Evolutionary conservation across 768 basidiomycete genomes (phyloP), one percentile per base, ranked within the genome.

Genomic region (Lentinula sp.): DNA sequence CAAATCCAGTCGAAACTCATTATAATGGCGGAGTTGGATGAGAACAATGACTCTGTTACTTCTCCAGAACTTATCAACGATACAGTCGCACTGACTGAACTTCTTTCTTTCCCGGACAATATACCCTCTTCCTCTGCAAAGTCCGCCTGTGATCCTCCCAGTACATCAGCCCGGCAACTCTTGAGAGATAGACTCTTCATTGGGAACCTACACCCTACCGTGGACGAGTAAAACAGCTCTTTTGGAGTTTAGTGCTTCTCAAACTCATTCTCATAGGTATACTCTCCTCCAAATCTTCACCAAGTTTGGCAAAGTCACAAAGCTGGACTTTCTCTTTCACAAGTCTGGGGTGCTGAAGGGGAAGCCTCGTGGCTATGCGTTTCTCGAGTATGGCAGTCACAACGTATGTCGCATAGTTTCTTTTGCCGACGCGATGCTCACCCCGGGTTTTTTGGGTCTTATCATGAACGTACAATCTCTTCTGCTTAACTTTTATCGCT

Each of bases 291-390:
- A 95, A 73, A 73, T 95, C 39, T 97, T 97, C 74, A 83, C 90
- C 36, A 95, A 90, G 74, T 95, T 87, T 71, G 97, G 97, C 59
- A 94, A 93, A 73, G 83, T 98, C 62, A 83, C 93, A 20, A 93
- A 94, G 66, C 82, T 98, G 56, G 97, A 99, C 73, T 98, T 87
- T 72, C 81, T 98, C 64, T 98, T 98, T 69, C 95, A 99, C 80
- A 98, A 96, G 74, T 78, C 89, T 0, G 97, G 96, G 0, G 81
- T 86, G 12, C 74, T 87, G 68, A 95, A 88, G 70, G 97, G 97
- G 16, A 97, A 92, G 71, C 95, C 97, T 0, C 80, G 95, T 12
- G 96, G 97, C 5, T 98, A 96, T 72, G 95, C 95, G 0, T 99
- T 98, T 66, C 75, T 99, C 37, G 93, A 98, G 75, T 98, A 87